These are phyloP conservation scores for Nadsonia starkeyi-henricii DNA, from an alignment of 1,139 yeast genomes.

Conservation along the genomic window DNA sequence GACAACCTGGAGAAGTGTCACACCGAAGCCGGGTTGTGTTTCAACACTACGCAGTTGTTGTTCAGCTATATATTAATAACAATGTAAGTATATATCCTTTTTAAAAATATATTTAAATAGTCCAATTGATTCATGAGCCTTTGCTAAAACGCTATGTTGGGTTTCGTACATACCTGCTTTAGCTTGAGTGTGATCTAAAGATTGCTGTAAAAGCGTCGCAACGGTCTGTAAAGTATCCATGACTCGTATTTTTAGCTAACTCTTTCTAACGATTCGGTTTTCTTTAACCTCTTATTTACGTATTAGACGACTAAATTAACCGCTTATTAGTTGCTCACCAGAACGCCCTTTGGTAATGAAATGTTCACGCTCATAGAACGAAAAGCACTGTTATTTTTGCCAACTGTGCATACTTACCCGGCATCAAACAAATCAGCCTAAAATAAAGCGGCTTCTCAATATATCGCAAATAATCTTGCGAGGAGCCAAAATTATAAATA, in stretches of 20 bases:
- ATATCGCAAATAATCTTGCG: no score
- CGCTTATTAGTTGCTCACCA: no score
- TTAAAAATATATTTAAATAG: neutral
- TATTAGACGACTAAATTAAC: neutral
- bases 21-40: conserved; percentile 54
- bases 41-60: conserved; percentile 44
- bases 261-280: neutral
- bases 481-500: no score
- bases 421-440: no score
- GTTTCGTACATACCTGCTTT: neutral
- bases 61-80: conserved; percentile 20
- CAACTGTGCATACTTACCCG: neutral
- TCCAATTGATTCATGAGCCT: no score
- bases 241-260: neutral
- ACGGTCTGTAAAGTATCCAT: neutral
- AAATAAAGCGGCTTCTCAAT: no score
- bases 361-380: no score
- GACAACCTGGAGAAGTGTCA: conserved; percentile 62
- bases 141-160: no score
- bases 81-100: neutral
- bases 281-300: no score
- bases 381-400: neutral
- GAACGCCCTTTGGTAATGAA: no score
- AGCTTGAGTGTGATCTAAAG: neutral
- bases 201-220: neutral